Conservation (phyloP, 2,329 filamentous ascomycete species). For the Aspergillus flavus region DNA sequence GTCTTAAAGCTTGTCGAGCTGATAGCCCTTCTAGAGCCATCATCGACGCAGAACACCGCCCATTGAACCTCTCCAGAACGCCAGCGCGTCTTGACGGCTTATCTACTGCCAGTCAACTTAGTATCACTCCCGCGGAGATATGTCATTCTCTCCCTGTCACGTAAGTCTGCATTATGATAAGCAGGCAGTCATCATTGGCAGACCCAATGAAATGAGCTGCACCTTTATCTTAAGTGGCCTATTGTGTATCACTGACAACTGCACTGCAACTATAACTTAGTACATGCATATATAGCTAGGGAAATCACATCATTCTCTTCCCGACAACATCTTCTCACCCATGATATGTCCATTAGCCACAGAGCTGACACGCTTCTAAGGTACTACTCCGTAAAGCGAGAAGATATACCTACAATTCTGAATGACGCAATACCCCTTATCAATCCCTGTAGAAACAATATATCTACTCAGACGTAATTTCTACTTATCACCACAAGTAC, state of each 20-base stretch:
- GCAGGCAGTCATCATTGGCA: not conserved
- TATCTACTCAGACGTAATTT: not conserved
- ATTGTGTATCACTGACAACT: no score
- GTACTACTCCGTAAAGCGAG: no score
- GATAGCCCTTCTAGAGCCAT: not conserved
- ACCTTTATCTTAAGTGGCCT: not conserved
- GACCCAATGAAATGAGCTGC: not conserved
- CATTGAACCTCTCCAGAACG: not conserved
- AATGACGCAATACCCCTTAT: not conserved
- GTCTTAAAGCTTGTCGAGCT: not conserved
- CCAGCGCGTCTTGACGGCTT: not conserved
- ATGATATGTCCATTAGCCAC: not conserved
- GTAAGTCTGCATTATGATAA: slow-evolving; percentile 1
- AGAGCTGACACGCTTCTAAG: not conserved
- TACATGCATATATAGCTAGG: no score
- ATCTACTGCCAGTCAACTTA: not conserved
- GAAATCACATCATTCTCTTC: not conserved
- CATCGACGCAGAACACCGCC: not conserved
- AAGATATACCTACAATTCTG: no score
- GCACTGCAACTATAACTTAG: no score
- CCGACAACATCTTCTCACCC: not conserved
- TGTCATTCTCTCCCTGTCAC: not conserved
- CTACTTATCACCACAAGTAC: not conserved
- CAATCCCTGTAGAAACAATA: not conserved
- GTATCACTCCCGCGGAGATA: not conserved